These are phyloP conservation scores for Phytopythium delawarense DNA, from an alignment of 352 stramenopile genomes.

Conservation along the genomic window DNA sequence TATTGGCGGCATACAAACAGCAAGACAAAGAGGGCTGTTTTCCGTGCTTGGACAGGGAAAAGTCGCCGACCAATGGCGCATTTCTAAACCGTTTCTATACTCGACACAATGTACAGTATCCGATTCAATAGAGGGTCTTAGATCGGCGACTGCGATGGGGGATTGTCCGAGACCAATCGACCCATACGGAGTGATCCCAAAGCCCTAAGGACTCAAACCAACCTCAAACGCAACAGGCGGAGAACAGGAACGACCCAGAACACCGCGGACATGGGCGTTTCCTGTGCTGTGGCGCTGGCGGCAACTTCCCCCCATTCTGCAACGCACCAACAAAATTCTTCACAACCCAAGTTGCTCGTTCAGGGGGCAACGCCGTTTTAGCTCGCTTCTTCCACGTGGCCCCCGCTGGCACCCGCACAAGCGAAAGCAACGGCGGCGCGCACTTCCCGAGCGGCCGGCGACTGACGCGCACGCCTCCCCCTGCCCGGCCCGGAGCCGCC, in stretches of 20 bases:
- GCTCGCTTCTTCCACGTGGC: conserved; percentile 9
- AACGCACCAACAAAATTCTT: background rate
- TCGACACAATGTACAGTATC: background rate
- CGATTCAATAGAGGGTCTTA: background rate
- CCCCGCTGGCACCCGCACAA: background rate
- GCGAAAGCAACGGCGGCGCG: conserved; percentile 5
- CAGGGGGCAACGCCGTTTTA: conserved; percentile 1
- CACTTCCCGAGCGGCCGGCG: conserved; percentile 8
- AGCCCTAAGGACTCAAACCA: no score
- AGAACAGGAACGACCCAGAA: background rate
- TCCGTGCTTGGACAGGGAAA: no score
- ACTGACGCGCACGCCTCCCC: background rate
- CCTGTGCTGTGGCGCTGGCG: background rate
- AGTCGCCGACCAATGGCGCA: no score
- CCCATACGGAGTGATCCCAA: background rate
- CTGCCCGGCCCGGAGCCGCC: background rate
- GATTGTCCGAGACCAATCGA: background rate
- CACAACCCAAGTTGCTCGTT: background rate
- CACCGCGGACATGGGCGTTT: background rate
- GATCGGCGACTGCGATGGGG: background rate
- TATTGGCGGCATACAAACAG: no score
- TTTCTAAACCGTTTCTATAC: background rate
- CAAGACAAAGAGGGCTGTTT: no score
- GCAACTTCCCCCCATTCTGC: background rate
- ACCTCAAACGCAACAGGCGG: background rate